Conservation (phyloP, 495 filamentous ascomycete species). For the Trichoderma erinaceum region DNA sequence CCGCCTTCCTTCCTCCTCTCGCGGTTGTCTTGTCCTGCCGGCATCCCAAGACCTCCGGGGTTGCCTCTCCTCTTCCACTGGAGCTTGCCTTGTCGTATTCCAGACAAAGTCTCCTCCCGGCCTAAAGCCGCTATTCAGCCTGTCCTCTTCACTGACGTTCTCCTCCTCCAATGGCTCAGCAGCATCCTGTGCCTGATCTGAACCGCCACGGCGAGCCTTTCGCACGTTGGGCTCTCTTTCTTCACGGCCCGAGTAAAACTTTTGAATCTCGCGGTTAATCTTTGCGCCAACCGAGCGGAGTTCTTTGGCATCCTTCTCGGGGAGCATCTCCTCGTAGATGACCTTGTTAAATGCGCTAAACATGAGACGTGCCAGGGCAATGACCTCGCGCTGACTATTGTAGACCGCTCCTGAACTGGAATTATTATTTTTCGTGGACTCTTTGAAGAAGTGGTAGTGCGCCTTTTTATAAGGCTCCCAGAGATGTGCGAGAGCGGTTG, state of each 20-base stretch:
- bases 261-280: conserved; percentile 28
- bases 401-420: conserved; percentile 14
- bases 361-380: conserved; percentile 37
- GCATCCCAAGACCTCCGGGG: not conserved
- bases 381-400: conserved; percentile 28
- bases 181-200: not conserved
- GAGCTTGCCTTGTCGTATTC: not conserved
- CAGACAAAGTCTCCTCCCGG: conserved; percentile 5
- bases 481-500: conserved; percentile 32
- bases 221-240: conserved; percentile 19
- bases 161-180: not conserved
- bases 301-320: conserved; percentile 17
- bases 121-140: not conserved
- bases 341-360: conserved; percentile 35
- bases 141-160: not conserved
- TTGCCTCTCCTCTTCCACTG: not conserved
- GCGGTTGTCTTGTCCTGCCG: not conserved
- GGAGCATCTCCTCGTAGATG: conserved; percentile 22
- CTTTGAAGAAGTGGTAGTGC: conserved; percentile 24
- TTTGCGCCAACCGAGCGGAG: conserved; percentile 25
- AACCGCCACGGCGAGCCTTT: not conserved
- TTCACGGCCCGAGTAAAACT: conserved; percentile 23
- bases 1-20: not conserved
- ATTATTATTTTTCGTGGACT: not conserved
- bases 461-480: conserved; percentile 32